Conservation (phyloP, 2,329 filamentous ascomycete species). For the Sporothrix schenckii region DNA sequence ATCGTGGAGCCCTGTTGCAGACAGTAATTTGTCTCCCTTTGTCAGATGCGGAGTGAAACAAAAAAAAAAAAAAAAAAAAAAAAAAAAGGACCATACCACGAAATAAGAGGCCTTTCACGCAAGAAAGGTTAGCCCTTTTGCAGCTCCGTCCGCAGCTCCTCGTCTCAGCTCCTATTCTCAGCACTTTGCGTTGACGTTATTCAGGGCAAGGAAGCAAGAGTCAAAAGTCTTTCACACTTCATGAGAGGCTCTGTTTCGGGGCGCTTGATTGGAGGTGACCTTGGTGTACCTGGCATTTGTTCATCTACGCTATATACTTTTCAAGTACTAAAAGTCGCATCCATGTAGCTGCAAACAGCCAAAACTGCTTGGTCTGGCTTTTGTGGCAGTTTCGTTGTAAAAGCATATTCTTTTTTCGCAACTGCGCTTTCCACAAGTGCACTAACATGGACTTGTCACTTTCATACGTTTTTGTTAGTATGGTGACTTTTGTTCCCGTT, state of each 20-base stretch:
- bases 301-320: not conserved
- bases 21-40: not conserved
- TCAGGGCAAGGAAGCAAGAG: not conserved
- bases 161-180: not conserved
- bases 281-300: not conserved
- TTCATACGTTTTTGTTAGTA: slow-evolving; percentile 19
- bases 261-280: not conserved
- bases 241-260: no score
- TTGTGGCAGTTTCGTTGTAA: not conserved
- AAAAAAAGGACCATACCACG: no score
- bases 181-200: not conserved
- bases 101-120: no score
- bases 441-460: not conserved
- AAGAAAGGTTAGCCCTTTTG: not conserved
- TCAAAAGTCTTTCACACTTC: not conserved
- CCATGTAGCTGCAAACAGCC: no score
- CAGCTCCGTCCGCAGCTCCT: not conserved
- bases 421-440: not conserved
- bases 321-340: not conserved
- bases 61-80: not conserved
- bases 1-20: not conserved
- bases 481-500: not conserved
- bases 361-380: not conserved
- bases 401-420: not conserved
- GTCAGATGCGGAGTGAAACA: not conserved